These are phyloP conservation scores for Diaporthe vaccinii DNA, from an alignment of 2,329 filamentous ascomycete species.

Conservation along the genomic window DNA sequence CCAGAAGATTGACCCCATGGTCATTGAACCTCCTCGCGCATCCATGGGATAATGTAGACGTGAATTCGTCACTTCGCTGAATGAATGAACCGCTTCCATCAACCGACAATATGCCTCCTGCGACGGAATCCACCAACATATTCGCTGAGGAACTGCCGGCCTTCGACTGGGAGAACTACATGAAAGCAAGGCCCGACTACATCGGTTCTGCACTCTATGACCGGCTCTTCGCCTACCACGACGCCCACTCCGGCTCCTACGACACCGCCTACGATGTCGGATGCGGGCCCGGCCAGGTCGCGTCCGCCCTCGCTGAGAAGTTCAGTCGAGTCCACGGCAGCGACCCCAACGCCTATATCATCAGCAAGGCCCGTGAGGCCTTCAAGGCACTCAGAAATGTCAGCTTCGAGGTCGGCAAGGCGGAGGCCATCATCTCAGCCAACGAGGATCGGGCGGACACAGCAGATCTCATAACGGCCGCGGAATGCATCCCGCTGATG, in stretches of 20 bases:
- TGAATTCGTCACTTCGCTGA: background rate
- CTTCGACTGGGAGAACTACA: background rate
- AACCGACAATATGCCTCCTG: background rate
- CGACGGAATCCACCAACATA: background rate
- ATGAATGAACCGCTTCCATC: background rate
- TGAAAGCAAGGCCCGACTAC: background rate
- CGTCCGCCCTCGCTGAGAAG: background rate
- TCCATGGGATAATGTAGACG: background rate
- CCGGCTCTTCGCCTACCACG: background rate
- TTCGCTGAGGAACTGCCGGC: background rate
- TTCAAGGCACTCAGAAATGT: background rate
- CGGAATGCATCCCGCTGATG: background rate
- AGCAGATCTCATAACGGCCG: background rate
- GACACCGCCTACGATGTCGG: slow-evolving; percentile 4
- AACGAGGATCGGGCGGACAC: background rate
- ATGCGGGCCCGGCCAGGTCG: background rate
- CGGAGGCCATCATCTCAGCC: background rate
- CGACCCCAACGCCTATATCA: background rate
- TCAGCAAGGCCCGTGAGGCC: background rate
- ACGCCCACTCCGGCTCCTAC: background rate
- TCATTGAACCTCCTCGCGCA: background rate
- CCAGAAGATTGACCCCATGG: background rate
- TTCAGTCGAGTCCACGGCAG: background rate
- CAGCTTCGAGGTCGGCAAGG: background rate
- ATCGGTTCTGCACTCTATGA: background rate